Base-by-base conservation (phyloP, 768 basidiomycete species). In the Dentipellis sp. region DNA sequence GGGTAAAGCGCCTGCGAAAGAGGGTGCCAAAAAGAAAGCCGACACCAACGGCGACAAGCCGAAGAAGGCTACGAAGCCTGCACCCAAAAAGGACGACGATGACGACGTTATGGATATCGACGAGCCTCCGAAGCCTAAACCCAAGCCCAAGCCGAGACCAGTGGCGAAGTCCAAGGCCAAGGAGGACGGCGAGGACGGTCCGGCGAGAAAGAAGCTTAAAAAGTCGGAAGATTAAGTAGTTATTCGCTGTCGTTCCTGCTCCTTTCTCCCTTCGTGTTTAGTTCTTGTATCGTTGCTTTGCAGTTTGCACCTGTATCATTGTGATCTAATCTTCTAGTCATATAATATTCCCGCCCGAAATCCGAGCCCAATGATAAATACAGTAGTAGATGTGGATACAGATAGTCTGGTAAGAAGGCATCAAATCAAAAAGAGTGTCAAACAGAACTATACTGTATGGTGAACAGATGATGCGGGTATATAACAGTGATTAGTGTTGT, bases 61-160 rank as follows among this genome's bases (percentile, higher is more conserved):
- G 54, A 71, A 74, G 65, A 61, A 71, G 54, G 50, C 71, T 46
- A 69, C 74, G 10, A 75, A 73, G 56, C 69, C 79, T 0, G 81
- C 81, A 65, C 72, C 79, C 49, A 81, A 82, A 59, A 61, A 72
- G 2, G 67, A 59, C 29, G 72, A 71, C 40, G 65, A 16, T 16
- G 57, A 69, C 58, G 77, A 78, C 36, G 66, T 65, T 1, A 75
- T 76, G 63, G 74, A 72, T 17, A 68, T 69, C 16, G 70, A 74
- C 56, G 55, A 58, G 48, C 56, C 65, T 53, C 62, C 68, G 1
- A 72, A 71, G 57, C 64, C 69, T 39, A 80, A 79, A 62, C 72
- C 78, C 3, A 78, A 77, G 59, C 68, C 74, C 0, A 78, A 75
- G 58, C 62, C 75, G 10, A 78, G 76, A 59, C 63, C 71, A 4